phyloP scores from a whole-genome alignment of 371 early-diverging fungal genomes.

The Syncephalastrum racemosum region DNA sequence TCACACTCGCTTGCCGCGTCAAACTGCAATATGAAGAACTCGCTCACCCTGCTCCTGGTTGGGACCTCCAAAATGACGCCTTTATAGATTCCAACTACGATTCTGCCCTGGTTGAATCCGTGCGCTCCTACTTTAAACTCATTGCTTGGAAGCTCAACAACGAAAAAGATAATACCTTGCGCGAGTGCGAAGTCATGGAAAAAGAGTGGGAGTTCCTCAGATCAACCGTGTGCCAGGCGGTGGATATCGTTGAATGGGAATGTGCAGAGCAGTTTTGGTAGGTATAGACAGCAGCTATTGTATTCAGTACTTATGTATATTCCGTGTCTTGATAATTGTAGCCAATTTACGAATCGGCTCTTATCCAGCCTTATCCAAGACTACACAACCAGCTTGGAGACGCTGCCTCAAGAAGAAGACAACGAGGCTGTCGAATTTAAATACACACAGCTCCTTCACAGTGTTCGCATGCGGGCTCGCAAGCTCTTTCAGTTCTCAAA shows the following conservation, averaged over 20 bases:
- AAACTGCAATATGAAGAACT: conserved; percentile 69
- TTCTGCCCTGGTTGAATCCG: conserved; percentile 62
- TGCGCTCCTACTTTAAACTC: conserved; percentile 78
- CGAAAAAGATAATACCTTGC: conserved; percentile 58
- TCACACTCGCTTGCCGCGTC: conserved; percentile 70
- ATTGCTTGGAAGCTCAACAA: conserved; percentile 67
- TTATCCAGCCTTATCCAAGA: conserved; percentile 45
- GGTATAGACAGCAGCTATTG: conserved; percentile 5
- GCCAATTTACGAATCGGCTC: conserved; percentile 43
- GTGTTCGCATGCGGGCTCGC: conserved; percentile 62
- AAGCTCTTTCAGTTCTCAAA: conserved; percentile 63
- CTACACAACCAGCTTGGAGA: conserved; percentile 37
- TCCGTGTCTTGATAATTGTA: conserved; percentile 11
- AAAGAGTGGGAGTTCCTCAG: conserved; percentile 77
- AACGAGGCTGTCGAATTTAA: conserved; percentile 45
- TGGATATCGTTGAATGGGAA: conserved; percentile 73
- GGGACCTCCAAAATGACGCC: conserved; percentile 62
- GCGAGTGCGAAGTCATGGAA: conserved; percentile 80
- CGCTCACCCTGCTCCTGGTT: conserved; percentile 63
- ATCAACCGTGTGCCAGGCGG: conserved; percentile 59
- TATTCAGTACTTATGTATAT: not conserved
- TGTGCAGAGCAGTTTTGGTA: conserved; percentile 79
- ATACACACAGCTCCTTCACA: conserved; percentile 63
- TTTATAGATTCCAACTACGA: conserved; percentile 65
- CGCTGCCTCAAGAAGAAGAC: conserved; percentile 12